Conservation (phyloP, 805 yeast genomes). For the Myxozyma neotropica region DNA sequence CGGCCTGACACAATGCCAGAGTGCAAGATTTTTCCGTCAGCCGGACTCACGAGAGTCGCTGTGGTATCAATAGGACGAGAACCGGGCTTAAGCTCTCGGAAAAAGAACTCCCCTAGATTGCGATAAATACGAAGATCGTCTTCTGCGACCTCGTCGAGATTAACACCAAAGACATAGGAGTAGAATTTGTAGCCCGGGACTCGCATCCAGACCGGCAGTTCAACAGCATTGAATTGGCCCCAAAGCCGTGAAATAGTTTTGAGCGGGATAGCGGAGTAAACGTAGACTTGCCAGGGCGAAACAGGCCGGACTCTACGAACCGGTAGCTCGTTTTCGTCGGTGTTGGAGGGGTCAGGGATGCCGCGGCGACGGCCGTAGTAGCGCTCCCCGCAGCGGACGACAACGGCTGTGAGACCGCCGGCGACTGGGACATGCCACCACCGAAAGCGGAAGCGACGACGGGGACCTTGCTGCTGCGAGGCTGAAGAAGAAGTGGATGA, state of each 20-base stretch:
- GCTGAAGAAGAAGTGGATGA: not conserved
- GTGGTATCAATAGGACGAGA: conserved; percentile 72
- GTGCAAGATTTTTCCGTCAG: conserved; percentile 89
- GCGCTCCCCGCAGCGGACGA: conserved; percentile 21
- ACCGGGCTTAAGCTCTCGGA: conserved; percentile 75
- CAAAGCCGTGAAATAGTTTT: conserved; percentile 89
- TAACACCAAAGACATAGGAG: conserved; percentile 79
- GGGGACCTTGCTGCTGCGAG: conserved; percentile 18
- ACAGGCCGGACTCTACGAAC: conserved; percentile 54
- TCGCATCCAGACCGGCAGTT: conserved; percentile 85
- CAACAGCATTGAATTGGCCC: conserved; percentile 87
- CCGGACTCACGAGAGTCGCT: conserved; percentile 77
- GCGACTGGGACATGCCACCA: conserved; percentile 36
- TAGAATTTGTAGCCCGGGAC: conserved; percentile 79
- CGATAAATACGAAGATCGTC: conserved; percentile 72
- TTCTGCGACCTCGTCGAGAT: conserved; percentile 84
- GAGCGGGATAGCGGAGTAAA: conserved; percentile 87
- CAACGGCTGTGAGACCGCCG: conserved; percentile 31
- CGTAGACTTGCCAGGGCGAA: conserved; percentile 85
- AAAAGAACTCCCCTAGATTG: conserved; percentile 89
- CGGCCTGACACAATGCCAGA: conserved; percentile 77
- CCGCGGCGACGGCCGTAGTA: conserved; percentile 10
- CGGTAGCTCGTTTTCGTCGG: not conserved
- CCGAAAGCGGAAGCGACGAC: conserved; percentile 24
- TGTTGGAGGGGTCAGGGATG: not conserved